Evolutionary conservation across 371 early-diverging fungal genomes (phyloP), one percentile per base, ranked within the genome.

Genomic region (Mortierella polycephala): DNA sequence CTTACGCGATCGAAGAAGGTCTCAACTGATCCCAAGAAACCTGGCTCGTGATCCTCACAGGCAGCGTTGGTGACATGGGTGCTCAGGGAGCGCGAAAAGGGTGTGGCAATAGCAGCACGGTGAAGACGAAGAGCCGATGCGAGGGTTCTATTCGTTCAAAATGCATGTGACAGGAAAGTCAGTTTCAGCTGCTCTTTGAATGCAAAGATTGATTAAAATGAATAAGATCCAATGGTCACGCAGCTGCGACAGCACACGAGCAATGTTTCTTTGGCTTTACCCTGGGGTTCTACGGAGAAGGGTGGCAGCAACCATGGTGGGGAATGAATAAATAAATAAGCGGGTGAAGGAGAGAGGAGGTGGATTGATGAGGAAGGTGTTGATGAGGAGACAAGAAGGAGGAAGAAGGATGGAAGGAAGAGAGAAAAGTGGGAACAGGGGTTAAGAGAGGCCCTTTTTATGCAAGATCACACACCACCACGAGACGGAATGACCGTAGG

Each of bases 1-100:
- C 64, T 58, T 64, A 71, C 71, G 54, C 81, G 80, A 81, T 95
- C 93, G 73, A 88, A 95, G 71, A 87, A 94, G 60, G 87, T 86
- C 76, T 92, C 93, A 51, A 96, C 96, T 7, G 93, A 92, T 42
- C 90, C 82, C 74, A 96, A 83, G 83, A 96, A 96, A 67, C 82
- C 75, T 46, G 94, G 94, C 69, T 94, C 94, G 67, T 92, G 74
- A 20, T 84, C 84, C 50, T 89, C 87, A 67, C 90, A 91, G 60
- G 93, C 93, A 52, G 72, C 64, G 74, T 91, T 86, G 40, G 89
- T 89, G 60, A 87, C 88, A 66, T 67, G 74, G 56, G 74, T 74
- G 51, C 71, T 51, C 51, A 51, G n/a, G 9, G 20, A 16, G 14
- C 51, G 51, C 16, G 51, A 13, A 4, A 51, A 13, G 9, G 51